Percentiles rank a stretch among this genome's conserved stretches.
Conservation (phyloP, 2,329 filamentous ascomycete genomes). For the Aspergillus ochraceus region DNA sequence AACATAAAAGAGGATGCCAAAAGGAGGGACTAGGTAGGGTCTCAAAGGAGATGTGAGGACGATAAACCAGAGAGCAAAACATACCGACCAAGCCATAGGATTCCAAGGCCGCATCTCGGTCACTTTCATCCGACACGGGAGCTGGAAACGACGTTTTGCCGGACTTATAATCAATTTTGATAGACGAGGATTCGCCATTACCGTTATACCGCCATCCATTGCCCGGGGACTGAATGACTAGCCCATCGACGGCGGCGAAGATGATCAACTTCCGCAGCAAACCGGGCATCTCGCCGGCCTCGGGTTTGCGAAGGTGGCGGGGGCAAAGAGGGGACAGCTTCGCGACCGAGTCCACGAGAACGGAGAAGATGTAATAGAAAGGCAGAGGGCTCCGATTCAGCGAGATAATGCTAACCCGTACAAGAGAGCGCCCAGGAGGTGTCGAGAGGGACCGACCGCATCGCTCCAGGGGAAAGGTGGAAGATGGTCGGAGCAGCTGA, state of each 20-base stretch:
- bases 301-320: constrained; percentile 8
- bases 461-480: neutral
- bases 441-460: neutral
- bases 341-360: neutral
- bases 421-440: neutral
- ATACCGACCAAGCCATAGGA: constrained; percentile 59
- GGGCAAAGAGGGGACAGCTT: neutral
- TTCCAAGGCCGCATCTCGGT: constrained; percentile 45
- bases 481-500: neutral
- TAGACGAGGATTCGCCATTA: constrained; percentile 56
- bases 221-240: constrained; percentile 73
- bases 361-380: neutral
- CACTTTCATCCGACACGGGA: constrained; percentile 23
- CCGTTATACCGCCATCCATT: constrained; percentile 46
- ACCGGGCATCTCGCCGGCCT: constrained; percentile 61
- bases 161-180: constrained; percentile 70
- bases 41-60: neutral
- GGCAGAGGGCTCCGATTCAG: too few species aligned
- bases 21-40: too few species aligned
- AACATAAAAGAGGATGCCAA: neutral
- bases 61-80: neutral
- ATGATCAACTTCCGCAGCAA: constrained; percentile 78
- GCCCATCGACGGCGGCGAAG: constrained; percentile 77
- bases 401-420: neutral
- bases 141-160: constrained; percentile 52